Conservation (phyloP, 495 filamentous ascomycete species). For the Aspergillus ellipticus region DNA sequence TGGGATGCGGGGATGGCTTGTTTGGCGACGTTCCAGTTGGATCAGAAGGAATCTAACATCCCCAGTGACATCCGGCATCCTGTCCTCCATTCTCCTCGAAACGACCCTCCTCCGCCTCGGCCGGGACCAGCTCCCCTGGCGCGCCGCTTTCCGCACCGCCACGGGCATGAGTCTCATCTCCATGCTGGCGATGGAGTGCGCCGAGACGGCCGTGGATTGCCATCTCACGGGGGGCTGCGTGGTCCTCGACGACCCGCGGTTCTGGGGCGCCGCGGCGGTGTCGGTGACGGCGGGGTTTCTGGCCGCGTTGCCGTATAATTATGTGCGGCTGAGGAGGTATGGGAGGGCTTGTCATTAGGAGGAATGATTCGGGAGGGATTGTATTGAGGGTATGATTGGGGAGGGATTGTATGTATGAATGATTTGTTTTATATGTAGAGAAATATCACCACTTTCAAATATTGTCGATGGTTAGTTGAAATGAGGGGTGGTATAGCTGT, state of each 20-base stretch:
- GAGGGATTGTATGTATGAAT: too few relatives aligned
- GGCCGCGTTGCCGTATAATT: constrained; percentile 47
- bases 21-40: neutral
- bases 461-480: too few relatives aligned
- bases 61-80: constrained; percentile 41
- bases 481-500: too few relatives aligned
- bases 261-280: constrained; percentile 33
- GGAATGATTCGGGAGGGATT: neutral
- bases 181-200: constrained; percentile 47
- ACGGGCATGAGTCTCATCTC: constrained; percentile 49
- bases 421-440: too few relatives aligned
- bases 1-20: too few relatives aligned
- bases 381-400: too few relatives aligned
- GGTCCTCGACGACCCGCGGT: constrained; percentile 28
- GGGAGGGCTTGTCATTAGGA: constrained; percentile 40
- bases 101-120: constrained; percentile 39
- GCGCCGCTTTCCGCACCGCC: constrained; percentile 35
- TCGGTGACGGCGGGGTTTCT: constrained; percentile 41
- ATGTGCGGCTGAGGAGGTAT: constrained; percentile 36
- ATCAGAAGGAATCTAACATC: too few relatives aligned
- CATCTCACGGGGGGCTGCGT: constrained; percentile 44
- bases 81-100: constrained; percentile 42
- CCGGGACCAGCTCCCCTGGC: constrained; percentile 37
- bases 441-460: too few relatives aligned
- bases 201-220: constrained; percentile 44